Base-by-base conservation (phyloP, 1,139 yeast species). In the Nakaseomyces glabratus region DNA sequence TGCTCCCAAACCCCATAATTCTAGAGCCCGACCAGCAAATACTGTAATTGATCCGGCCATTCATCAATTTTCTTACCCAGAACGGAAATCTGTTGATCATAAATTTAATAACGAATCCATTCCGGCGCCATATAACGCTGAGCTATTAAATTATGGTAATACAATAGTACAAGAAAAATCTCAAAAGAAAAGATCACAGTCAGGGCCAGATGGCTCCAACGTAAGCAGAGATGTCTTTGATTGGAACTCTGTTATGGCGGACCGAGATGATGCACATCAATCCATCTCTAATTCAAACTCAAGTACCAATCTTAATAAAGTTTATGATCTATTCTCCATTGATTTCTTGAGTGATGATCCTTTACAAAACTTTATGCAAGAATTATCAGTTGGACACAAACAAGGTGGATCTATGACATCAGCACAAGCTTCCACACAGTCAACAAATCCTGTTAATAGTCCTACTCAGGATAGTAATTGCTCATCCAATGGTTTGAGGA, bases 321-420 rank as follows among this genome's bases (percentile, higher is more conserved):
- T 41, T 36, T 44, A 43, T 13, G 48, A 46, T 30, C 28, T 48
- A 7, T 48, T 46, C 22, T 44, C 50, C 12, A 35, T 46, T 4
- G 50, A 47, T 28, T 44, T 43, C 25, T 29, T 47, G 12, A 46
- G 40, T 10, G 41, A 41, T 9, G 55, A 49, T 24, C 55, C 55
- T 3, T 38, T 50, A 30, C 51, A 48, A 32, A 37, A 45, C 23
- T 42, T 50, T 13, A 45, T 50, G 44, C 49, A 47, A 26, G 51
- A 50, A 28, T 26, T 49, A 8, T 40, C 51, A 4, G 39, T 35
- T 7, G 35, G 30, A 11, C 30, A 26, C 12, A 17, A 26, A 2
- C 7, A 17, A n/a, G 5, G 39, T 5, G 28, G 33, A 20, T 28
- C 26, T 8, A 33, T 28, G n/a, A 16, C 23, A 20, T 15, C 31